Percentiles rank a stretch among this genome's conserved stretches.
Evolutionary conservation across 2,329 filamentous ascomycete genomes (phyloP).

Genomic region (Keithomyces neogunnii): DNA sequence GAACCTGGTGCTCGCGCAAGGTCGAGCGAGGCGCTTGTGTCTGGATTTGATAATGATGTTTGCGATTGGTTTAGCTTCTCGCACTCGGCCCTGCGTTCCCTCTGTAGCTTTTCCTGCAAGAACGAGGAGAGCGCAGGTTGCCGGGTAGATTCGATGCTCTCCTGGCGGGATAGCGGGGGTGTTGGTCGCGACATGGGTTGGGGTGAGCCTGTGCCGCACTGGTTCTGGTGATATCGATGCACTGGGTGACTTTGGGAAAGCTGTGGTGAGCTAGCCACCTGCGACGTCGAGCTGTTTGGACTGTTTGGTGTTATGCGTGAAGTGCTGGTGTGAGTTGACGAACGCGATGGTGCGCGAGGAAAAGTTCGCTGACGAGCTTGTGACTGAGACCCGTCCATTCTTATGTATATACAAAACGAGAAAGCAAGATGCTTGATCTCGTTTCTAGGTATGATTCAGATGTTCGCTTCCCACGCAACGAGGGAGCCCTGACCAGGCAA

Average conservation of each 20-base stretch:
- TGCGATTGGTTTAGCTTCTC: conserved; percentile 28
- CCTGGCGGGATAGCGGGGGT: conserved; percentile 33
- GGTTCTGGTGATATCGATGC: conserved; percentile 32
- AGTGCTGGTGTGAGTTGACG: conserved; percentile 34
- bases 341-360: conserved; percentile 36
- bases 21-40: conserved; percentile 31
- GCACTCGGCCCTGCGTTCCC: conserved; percentile 39
- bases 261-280: conserved; percentile 27
- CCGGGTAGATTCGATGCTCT: conserved; percentile 30
- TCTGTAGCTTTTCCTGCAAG: conserved; percentile 46
- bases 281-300: conserved; percentile 33
- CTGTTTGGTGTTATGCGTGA: conserved; percentile 32
- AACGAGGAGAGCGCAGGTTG: conserved; percentile 39
- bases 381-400: conserved; percentile 21
- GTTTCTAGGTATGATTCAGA: not conserved
- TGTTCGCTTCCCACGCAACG: not conserved
- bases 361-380: conserved; percentile 20
- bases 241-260: conserved; percentile 24
- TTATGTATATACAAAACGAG: conserved; percentile 1
- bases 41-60: conserved; percentile 23
- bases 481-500: not conserved
- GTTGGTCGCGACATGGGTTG: conserved; percentile 30
- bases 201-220: conserved; percentile 24
- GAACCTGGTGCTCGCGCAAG: conserved; percentile 29
- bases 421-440: not conserved